Evolutionary conservation across 2,329 filamentous ascomycete genomes (phyloP).

Genomic region (Beauveria scarabaeidicola): DNA sequence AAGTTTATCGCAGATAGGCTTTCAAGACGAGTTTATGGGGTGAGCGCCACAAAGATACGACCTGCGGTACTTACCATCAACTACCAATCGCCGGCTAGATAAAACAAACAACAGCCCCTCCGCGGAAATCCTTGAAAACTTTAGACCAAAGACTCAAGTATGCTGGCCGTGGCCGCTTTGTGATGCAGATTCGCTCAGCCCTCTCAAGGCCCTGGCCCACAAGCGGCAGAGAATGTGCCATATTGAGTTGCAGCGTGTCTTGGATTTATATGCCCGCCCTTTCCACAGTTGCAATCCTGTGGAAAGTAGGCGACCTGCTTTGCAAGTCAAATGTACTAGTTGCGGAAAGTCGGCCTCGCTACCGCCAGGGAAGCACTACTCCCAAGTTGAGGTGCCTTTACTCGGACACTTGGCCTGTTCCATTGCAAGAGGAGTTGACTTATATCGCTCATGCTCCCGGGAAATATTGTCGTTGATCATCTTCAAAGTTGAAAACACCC

Average conservation of each 20-base stretch:
- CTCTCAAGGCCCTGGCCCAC: background rate
- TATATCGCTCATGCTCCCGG: background rate
- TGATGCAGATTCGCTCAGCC: background rate
- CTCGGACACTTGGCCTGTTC: background rate
- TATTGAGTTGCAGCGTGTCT: constrained; percentile 6
- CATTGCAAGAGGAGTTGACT: background rate
- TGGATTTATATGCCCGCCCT: background rate
- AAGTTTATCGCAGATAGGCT: constrained; percentile 5
- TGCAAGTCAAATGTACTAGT: background rate
- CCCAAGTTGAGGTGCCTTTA: too few species aligned
- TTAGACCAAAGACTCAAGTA: background rate
- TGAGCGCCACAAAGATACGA: constrained; percentile 5
- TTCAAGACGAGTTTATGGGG: background rate
- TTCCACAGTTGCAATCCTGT: background rate
- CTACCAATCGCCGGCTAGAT: background rate
- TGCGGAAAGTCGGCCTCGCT: background rate
- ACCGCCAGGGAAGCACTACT: background rate
- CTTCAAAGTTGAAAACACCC: background rate
- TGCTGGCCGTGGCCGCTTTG: background rate
- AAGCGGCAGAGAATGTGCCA: constrained; percentile 1
- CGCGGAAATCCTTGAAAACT: constrained; percentile 1
- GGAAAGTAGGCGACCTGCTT: background rate
- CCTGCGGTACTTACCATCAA: background rate
- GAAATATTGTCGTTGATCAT: background rate
- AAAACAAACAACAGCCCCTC: background rate